Percentiles rank a stretch among this genome's conserved stretches.
Evolutionary conservation across 176 grass and related monocot genomes (phyloP).

Genomic region (Saccharum officinarum): DNA sequence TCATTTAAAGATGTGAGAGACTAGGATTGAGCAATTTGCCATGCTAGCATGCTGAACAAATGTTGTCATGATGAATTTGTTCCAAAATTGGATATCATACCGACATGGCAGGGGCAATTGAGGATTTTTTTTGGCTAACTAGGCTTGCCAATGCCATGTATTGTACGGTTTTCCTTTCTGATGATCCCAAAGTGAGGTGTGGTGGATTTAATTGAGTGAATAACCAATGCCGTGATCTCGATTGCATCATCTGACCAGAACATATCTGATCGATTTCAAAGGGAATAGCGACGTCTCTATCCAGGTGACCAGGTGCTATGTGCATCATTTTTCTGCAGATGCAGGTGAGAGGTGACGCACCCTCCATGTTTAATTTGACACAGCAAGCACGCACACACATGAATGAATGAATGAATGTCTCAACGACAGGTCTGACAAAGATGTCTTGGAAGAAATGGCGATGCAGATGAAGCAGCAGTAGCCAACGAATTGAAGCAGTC

Average conservation of each 20-base stretch:
- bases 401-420: not conserved
- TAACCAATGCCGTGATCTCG: not conserved
- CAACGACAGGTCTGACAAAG: not conserved
- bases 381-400: not conserved
- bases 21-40: not conserved
- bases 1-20: too few relatives aligned
- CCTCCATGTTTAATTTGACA: not conserved
- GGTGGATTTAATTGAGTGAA: not conserved
- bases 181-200: too few relatives aligned
- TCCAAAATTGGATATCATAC: not conserved
- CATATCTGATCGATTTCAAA: conserved; percentile 24
- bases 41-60: not conserved
- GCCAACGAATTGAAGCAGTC: not conserved
- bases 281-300: not conserved
- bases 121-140: not conserved
- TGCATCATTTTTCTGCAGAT: conserved; percentile 16
- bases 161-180: too few relatives aligned
- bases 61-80: not conserved
- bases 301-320: conserved; percentile 22
- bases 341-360: not conserved
- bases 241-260: not conserved
- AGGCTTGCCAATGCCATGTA: not conserved
- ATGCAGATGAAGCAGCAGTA: conserved; percentile 2
- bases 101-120: too few relatives aligned
- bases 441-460: not conserved